Conservation (phyloP, 306 rosid species). For the Vigna unguiculata region DNA sequence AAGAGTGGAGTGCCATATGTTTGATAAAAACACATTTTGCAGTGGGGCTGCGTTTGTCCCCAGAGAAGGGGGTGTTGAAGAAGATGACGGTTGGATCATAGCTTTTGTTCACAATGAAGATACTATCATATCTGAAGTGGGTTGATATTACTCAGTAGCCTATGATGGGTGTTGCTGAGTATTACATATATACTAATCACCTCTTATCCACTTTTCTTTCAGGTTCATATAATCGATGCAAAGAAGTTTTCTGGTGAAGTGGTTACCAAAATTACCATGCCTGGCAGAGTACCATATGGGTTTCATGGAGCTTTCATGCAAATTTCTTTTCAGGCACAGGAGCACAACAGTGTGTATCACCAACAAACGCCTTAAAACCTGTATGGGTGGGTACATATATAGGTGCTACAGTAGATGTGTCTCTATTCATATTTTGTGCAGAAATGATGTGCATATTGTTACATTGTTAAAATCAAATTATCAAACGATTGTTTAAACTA, state of each 20-base stretch:
- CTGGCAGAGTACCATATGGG: constrained; percentile 78
- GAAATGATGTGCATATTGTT: no score
- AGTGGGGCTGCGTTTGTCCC: constrained; percentile 72
- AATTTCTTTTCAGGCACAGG: constrained; percentile 39
- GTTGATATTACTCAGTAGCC: neutral
- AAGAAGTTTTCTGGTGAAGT: constrained; percentile 54
- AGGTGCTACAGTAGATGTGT: no score
- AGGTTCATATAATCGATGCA: constrained; percentile 70
- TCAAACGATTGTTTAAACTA: no score
- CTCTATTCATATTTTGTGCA: no score
- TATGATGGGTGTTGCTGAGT: neutral
- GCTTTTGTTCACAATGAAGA: constrained; percentile 81
- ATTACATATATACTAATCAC: neutral
- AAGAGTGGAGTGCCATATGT: constrained; percentile 66
- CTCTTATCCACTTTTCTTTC: neutral
- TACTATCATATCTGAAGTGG: constrained; percentile 56
- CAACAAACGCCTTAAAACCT: neutral
- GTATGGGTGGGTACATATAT: no score
- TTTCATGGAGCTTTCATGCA: constrained; percentile 78
- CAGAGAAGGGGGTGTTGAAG: constrained; percentile 52
- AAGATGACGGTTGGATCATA: constrained; percentile 86
- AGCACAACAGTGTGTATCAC: constrained; percentile 11
- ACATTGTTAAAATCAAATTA: no score
- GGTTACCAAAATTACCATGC: constrained; percentile 61
- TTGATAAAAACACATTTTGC: constrained; percentile 67